A percentile compares a stretch with the other conserved stretches of the same genome.
Evolutionary conservation across 352 stramenopile species (phyloP).

Genomic region (Phytophthora foliorum): DNA sequence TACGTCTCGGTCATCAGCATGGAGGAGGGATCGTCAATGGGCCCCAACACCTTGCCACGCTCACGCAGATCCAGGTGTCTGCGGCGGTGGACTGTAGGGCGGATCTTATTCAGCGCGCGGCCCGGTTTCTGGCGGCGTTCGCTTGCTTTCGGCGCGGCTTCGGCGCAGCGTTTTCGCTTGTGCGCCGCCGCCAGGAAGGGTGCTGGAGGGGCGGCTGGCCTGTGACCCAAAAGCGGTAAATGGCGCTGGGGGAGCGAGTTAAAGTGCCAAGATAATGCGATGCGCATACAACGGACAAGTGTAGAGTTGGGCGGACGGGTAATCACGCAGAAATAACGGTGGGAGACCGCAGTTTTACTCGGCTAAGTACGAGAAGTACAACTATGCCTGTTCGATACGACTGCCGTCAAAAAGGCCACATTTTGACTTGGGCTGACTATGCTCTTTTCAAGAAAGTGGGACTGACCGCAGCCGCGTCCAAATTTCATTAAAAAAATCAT

Average conservation of each 20-base stretch:
- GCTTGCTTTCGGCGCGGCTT: constrained; percentile 47
- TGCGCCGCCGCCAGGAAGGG: constrained; percentile 38
- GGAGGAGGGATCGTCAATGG: constrained; percentile 23
- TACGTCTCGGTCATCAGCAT: constrained; percentile 83
- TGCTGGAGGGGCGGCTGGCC: constrained; percentile 22
- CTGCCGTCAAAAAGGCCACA: constrained; percentile 26
- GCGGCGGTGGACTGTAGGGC: constrained; percentile 12
- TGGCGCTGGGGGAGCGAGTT: background rate
- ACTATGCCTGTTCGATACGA: constrained; percentile 24
- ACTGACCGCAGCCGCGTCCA: constrained; percentile 26
- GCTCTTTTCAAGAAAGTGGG: constrained; percentile 31
- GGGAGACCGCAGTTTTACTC: constrained; percentile 8
- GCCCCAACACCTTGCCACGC: background rate
- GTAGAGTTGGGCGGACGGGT: background rate
- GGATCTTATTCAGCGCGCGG: constrained; percentile 43
- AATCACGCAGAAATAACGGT: background rate
- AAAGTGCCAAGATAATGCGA: constrained; percentile 14
- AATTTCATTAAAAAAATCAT: constrained; percentile 33
- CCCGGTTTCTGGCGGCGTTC: constrained; percentile 36
- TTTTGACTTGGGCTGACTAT: constrained; percentile 28
- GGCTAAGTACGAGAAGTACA: background rate
- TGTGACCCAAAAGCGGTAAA: background rate
- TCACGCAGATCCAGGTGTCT: constrained; percentile 13
- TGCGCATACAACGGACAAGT: background rate
- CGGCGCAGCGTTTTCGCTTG: constrained; percentile 44